Base-by-base conservation (phyloP, 768 basidiomycete genomes). In the Phylloporus arenicola region DNA sequence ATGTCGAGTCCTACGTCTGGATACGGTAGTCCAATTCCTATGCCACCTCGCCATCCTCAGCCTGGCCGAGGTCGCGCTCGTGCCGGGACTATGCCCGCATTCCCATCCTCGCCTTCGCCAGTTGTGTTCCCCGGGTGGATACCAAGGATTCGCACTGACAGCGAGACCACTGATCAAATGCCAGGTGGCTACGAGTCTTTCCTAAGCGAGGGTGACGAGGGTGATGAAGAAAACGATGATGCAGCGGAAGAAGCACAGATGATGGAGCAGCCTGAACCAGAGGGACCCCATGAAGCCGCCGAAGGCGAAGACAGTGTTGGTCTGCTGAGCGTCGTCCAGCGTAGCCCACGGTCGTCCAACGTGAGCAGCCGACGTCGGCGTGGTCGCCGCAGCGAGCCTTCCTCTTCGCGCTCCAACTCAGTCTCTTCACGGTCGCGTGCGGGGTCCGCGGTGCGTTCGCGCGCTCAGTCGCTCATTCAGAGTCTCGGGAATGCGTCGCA, bases 381-480 rank as follows among this genome's bases (percentile, higher is more conserved):
- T 34, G 65, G 65, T 19, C 66, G 62, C 37, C 64, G 47, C 41
- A 64, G 60, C 19, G 75, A 73, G 10, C 75, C 74, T 11, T 69
- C 73, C 3, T 58, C 62, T n/a, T 64, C 64, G 22, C 55, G 54
- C 16, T 68, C 68, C 5, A 53, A 57, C 19, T 67, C 65, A 29
- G 44, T 45, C 1, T 68, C 67, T 38, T 72, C 68, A 31, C 68
- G 70, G 37, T 79, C 71, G 46, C 73, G 72, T 41, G 72, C 74
- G 1, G 74, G 68, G n/a, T 76, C 79, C n/a, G 63, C 65, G 10
- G 77, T 80, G 35, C 77, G 87, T n/a, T 79, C 80, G 30, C 72
- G 83, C 6, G 71, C 85, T 4, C 83, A 86, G 61, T 83, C 82
- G 4, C 60, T 88, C 49, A 78, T 89, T 51, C 83, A 86, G 52